These are phyloP conservation scores for Tolypocladium sp. DNA, from an alignment of 2,329 filamentous ascomycete species.

Conservation along the genomic window DNA sequence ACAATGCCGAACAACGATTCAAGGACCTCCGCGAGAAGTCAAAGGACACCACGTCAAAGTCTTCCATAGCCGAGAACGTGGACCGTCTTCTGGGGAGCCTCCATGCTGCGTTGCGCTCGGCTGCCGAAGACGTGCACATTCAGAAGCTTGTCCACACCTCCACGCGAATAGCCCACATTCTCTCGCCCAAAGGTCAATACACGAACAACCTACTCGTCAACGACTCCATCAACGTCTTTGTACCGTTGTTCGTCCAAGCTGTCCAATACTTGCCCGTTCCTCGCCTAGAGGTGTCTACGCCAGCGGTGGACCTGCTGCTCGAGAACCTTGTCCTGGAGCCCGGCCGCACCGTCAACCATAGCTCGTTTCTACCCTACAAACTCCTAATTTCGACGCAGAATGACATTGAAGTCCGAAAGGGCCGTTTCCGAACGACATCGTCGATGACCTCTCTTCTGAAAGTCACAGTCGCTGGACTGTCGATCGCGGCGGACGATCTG, in stretches of 20 bases:
- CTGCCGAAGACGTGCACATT: constrained; percentile 64
- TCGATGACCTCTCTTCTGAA: constrained; percentile 62
- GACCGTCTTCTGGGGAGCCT: constrained; percentile 62
- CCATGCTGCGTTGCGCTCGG: constrained; percentile 57
- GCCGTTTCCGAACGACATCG: constrained; percentile 52
- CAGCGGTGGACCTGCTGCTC: constrained; percentile 73
- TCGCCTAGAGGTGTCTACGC: constrained; percentile 76
- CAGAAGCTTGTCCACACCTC: constrained; percentile 59
- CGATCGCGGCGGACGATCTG: constrained; percentile 74
- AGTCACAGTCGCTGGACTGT: constrained; percentile 73
- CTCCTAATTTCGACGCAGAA: constrained; percentile 77
- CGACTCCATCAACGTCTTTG: constrained; percentile 71
- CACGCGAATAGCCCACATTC: constrained; percentile 56
- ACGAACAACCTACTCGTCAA: constrained; percentile 63
- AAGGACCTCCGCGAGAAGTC: constrained; percentile 41
- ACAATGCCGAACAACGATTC: constrained; percentile 53
- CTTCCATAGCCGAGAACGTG: constrained; percentile 62
- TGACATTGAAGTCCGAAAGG: constrained; percentile 77
- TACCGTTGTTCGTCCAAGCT: constrained; percentile 66
- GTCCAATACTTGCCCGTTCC: constrained; percentile 87
- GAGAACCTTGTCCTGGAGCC: constrained; percentile 90
- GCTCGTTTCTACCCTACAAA: constrained; percentile 81
- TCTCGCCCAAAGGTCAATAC: constrained; percentile 56
- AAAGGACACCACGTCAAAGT: constrained; percentile 57
- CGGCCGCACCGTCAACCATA: constrained; percentile 71